These are phyloP conservation scores for Cordyceps javanica DNA, from an alignment of 2,329 filamentous ascomycete genomes.

Conservation along the genomic window DNA sequence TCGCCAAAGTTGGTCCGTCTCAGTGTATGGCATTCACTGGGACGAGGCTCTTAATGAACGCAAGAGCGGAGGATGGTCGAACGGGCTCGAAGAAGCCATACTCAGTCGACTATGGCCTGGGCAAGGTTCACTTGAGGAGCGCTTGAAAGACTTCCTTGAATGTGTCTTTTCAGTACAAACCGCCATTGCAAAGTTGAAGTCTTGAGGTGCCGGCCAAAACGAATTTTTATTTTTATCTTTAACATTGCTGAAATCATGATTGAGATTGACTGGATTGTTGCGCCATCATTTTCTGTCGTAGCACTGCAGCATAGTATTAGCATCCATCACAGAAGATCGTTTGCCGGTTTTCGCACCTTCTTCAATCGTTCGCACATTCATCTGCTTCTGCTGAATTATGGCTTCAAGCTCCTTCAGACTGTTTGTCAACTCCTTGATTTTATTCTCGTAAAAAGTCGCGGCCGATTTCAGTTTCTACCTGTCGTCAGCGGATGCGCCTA, in stretches of 20 bases:
- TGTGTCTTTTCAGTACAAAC: conserved; percentile 20
- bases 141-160: conserved; percentile 25
- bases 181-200: not conserved
- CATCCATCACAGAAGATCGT: not conserved
- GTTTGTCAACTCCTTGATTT: conserved; percentile 45
- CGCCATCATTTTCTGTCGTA: conserved; percentile 32
- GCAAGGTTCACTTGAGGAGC: conserved; percentile 20
- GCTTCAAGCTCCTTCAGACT: conserved; percentile 52
- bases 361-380: conserved; percentile 80
- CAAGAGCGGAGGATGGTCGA: conserved; percentile 19
- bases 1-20: conserved; percentile 24
- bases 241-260: not conserved
- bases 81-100: conserved; percentile 26
- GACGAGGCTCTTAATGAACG: conserved; percentile 29
- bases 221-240: not conserved
- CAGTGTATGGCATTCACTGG: conserved; percentile 30
- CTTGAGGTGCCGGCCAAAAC: not conserved
- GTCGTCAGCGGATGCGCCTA: not conserved
- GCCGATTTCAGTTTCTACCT: conserved; percentile 46
- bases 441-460: conserved; percentile 50
- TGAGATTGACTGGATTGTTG: conserved; percentile 12
- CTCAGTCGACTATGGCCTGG: conserved; percentile 28
- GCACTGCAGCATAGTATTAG: conserved; percentile 23
- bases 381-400: conserved; percentile 65
- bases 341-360: conserved; percentile 54